phyloP scores from a whole-genome alignment of 352 stramenopile species.

The Globisporangium paroecandrum region DNA sequence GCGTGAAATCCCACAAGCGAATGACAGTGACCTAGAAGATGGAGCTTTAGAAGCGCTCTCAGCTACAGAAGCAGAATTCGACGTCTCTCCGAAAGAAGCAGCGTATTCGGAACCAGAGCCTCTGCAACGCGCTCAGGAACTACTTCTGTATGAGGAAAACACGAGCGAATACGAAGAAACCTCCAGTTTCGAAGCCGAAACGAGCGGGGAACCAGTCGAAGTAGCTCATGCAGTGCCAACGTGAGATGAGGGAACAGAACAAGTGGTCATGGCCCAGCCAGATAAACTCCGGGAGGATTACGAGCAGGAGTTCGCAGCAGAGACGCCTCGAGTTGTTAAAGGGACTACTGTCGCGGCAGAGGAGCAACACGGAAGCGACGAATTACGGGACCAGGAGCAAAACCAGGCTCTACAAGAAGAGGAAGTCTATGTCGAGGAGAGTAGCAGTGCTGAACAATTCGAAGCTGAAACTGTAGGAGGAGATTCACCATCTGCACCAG shows the following conservation, averaged over 20 bases:
- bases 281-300: slow-evolving; percentile 9
- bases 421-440: background rate
- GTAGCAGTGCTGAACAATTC: background rate
- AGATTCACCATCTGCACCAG: background rate
- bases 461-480: background rate
- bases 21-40: background rate
- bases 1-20: background rate
- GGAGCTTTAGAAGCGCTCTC: background rate
- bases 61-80: background rate
- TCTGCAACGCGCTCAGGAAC: background rate
- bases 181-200: background rate
- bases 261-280: background rate
- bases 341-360: background rate
- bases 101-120: background rate
- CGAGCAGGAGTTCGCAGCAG: slow-evolving; percentile 7
- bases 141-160: background rate
- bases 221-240: background rate
- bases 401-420: background rate
- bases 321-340: slow-evolving; percentile 4
- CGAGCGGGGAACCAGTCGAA: too few species aligned
- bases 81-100: background rate
- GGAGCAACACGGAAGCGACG: background rate
- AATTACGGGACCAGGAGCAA: background rate
- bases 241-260: background rate
- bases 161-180: background rate